phyloP scores from a whole-genome alignment of 164 flowering plant species.

The Chimonanthus praecox region DNA sequence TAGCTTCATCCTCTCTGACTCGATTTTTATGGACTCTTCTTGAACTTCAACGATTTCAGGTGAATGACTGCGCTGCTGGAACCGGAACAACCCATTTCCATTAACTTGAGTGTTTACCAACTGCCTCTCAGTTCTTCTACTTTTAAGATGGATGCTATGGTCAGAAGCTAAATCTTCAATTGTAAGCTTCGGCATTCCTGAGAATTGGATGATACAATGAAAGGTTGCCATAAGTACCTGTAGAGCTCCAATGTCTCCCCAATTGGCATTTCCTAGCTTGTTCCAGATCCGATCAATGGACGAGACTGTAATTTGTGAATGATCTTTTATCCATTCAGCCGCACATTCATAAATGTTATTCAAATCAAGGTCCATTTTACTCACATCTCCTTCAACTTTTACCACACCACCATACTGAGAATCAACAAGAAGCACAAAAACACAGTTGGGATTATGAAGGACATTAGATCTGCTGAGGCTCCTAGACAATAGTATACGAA shows the following conservation, averaged over 20 bases:
- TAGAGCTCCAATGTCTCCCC: slow-evolving; percentile 83
- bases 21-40: slow-evolving; percentile 37
- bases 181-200: slow-evolving; percentile 66
- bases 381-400: slow-evolving; percentile 78
- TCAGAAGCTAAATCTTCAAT: slow-evolving; percentile 73
- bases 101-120: slow-evolving; percentile 38
- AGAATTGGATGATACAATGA: slow-evolving; percentile 55
- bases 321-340: slow-evolving; percentile 67
- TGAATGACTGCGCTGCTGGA: slow-evolving; percentile 42
- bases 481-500: slow-evolving; percentile 66
- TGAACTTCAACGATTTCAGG: slow-evolving; percentile 82
- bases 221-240: slow-evolving; percentile 76
- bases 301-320: slow-evolving; percentile 54
- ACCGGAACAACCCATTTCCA: slow-evolving; percentile 49
- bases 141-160: slow-evolving; percentile 64
- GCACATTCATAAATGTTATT: slow-evolving; percentile 60
- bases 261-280: slow-evolving; percentile 93
- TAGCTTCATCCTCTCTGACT: slow-evolving; percentile 43
- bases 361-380: slow-evolving; percentile 52
- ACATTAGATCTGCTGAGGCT: slow-evolving; percentile 59
- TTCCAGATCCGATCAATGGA: slow-evolving; percentile 82
- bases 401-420: slow-evolving; percentile 81
- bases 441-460: slow-evolving; percentile 41
- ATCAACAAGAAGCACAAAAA: slow-evolving; percentile 72
- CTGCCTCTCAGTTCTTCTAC: slow-evolving; percentile 60